Percentiles rank a stretch among this genome's conserved stretches.
Evolutionary conservation across 176 grass and related monocot species (phyloP).

Genomic region (Secale cereale): DNA sequence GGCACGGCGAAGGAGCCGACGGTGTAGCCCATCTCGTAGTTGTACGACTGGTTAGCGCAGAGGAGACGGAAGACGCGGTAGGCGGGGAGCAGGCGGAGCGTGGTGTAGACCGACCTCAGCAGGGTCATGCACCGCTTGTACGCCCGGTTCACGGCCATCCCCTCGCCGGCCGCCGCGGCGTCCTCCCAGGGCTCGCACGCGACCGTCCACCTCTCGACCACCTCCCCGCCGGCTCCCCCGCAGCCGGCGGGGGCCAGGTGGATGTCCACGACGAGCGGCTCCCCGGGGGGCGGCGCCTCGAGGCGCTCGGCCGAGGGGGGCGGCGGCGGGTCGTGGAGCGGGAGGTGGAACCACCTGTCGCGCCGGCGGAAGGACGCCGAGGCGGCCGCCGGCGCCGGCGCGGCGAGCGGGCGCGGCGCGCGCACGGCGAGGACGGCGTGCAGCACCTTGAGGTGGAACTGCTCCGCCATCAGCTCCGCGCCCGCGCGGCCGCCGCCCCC

Average conservation of each 20-base stretch:
- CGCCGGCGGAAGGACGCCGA: constrained; percentile 31
- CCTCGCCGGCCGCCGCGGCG: constrained; percentile 32
- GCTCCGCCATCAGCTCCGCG: constrained; percentile 75
- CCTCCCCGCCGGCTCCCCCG: constrained; percentile 27
- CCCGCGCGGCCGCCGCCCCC: constrained; percentile 36
- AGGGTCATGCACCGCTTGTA: constrained; percentile 78
- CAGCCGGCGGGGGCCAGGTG: constrained; percentile 33
- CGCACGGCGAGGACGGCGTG: constrained; percentile 77
- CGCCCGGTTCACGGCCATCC: constrained; percentile 54
- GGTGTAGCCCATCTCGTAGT: constrained; percentile 78
- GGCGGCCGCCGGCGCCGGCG: not conserved
- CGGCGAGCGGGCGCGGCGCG: constrained; percentile 44
- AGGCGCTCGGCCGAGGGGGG: constrained; percentile 49
- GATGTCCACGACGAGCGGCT: constrained; percentile 68
- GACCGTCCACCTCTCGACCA: constrained; percentile 75
- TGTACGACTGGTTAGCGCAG: constrained; percentile 68
- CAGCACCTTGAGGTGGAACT: constrained; percentile 83
- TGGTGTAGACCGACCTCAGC: constrained; percentile 61
- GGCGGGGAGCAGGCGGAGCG: constrained; percentile 69
- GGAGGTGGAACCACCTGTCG: constrained; percentile 82
- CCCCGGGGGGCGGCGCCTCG: constrained; percentile 29
- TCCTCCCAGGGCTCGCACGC: constrained; percentile 59
- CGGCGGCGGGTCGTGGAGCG: constrained; percentile 54
- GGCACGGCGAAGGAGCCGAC: constrained; percentile 62
- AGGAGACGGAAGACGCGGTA: constrained; percentile 75